Base-by-base conservation (phyloP, 257 asterid genomes). In the Rauvolfia tetraphylla region DNA sequence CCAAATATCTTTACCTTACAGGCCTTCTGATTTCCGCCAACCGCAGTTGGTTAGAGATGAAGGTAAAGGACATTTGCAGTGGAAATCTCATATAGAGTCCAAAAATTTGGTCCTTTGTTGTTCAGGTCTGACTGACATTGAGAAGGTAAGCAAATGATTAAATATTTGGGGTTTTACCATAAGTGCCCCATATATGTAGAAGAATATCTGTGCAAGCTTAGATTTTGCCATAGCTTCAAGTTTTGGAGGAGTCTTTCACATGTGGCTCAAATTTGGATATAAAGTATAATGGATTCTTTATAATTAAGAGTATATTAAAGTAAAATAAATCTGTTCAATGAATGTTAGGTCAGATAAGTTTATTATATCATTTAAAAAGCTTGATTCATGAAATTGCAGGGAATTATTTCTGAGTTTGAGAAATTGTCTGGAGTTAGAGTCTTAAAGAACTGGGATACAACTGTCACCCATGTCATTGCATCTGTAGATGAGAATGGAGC, bases 381-480 rank as follows among this genome's bases (percentile, higher is more conserved):
- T 56, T 74, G 34, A 63, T 22, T 68, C 49, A 7, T 68, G 27
- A 48, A 74, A 85, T 81, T 85, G 75, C 89, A 95, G 99, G 94
- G 74, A 71, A 75, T 71, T 76, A 82, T 95, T 58, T 71, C 84
- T 27, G 87, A 87, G 82, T 88, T 90, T 63, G 84, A 84, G 78
- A 84, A 75, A 72, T 66, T 84, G 76, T 79, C 93, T 34, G 89
- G 91, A 79, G 87, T 83, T 72, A 83, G 80, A 29, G 75, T 86
- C 68, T 78, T 88, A 76, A 91, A 95, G 97, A 89, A 80, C 74
- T 92, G 96, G 97, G 91, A 91, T 79, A 49, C 83, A 54, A 85
- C 81, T 83, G 92, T 91, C 81, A 91, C 98, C 78, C 98, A 95
- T 82, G 89, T 95, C 80, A 84, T 95, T 79, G 91, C 98, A 75